These are phyloP conservation scores for Paraleonurus japonicus DNA, from an alignment of 257 asterid genomes.

Conservation along the genomic window DNA sequence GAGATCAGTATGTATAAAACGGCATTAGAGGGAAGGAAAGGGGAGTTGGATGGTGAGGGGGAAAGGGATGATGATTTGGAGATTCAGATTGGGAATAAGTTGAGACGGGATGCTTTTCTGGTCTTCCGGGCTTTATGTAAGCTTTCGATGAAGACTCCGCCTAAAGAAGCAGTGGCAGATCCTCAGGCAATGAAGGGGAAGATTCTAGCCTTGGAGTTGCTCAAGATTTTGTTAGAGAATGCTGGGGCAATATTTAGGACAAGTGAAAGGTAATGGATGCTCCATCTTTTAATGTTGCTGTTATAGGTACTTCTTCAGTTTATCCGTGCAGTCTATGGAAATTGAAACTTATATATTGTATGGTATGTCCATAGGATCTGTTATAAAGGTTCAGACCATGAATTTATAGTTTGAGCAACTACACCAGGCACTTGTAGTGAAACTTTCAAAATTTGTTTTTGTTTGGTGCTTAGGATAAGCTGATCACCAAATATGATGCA, in stretches of 20 bases:
- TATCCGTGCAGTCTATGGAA: not conserved
- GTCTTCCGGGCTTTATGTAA: conserved; percentile 94
- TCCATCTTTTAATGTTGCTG: conserved; percentile 7
- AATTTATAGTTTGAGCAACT: conserved; percentile 3
- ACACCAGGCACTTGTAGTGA: conserved; percentile 9
- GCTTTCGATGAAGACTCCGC: conserved; percentile 98
- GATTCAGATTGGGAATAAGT: conserved; percentile 92
- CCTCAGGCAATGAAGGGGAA: conserved; percentile 98
- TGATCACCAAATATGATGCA: not conserved
- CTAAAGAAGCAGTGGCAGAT: conserved; percentile 80
- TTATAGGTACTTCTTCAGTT: conserved; percentile 3
- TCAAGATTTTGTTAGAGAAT: conserved; percentile 96
- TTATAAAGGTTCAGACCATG: not conserved
- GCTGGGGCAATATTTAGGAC: conserved; percentile 98
- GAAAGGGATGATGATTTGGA: conserved; percentile 95
- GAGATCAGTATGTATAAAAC: conserved; percentile 99
- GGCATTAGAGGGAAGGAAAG: conserved; percentile 96
- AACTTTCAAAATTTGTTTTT: not conserved
- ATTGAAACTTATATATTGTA: conserved; percentile 1
- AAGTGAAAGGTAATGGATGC: conserved; percentile 76
- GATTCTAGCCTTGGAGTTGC: conserved; percentile 95
- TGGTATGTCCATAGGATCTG: conserved; percentile 4
- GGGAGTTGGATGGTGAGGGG: conserved; percentile 88
- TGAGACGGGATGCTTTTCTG: conserved; percentile 92
- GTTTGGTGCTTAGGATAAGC: conserved; percentile 10